Percentiles rank a stretch among this genome's conserved stretches.
phyloP scores from a whole-genome alignment of 169 alveolate genomes.

The Eimeria maxima region DNA sequence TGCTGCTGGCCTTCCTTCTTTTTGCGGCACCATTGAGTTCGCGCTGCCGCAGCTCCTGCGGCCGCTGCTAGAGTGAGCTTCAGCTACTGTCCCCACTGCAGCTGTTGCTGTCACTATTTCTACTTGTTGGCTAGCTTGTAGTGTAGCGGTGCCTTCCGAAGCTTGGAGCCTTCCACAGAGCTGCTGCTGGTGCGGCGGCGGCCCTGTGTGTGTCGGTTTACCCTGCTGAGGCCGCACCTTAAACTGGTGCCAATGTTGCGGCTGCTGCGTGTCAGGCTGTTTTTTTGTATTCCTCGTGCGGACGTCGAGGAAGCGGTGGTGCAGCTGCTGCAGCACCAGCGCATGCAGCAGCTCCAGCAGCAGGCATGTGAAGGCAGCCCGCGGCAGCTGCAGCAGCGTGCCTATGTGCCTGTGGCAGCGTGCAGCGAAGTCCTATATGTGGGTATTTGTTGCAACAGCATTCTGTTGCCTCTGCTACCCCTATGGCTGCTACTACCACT shows the following conservation, averaged over 20 bases:
- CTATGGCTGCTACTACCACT: background rate
- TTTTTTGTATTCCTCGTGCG: constrained; percentile 28
- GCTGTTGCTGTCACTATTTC: background rate
- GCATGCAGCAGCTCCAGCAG: background rate
- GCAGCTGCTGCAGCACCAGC: constrained; percentile 40
- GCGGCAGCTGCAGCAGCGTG: background rate
- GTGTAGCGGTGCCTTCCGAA: background rate
- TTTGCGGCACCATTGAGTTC: constrained; percentile 2
- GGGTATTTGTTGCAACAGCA: background rate
- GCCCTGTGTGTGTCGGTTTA: background rate
- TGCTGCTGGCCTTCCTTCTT: constrained; percentile 41
- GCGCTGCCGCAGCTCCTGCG: constrained; percentile 68
- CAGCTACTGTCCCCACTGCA: background rate
- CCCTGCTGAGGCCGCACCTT: background rate
- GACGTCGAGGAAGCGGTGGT: constrained; percentile 52
- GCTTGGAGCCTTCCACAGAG: background rate
- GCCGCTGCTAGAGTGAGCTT: constrained; percentile 20
- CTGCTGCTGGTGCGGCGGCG: background rate
- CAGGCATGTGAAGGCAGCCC: background rate
- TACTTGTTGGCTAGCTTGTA: background rate
- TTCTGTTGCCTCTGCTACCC: background rate
- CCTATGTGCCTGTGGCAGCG: background rate
- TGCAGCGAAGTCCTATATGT: constrained; percentile 9
- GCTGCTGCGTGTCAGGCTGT: constrained; percentile 39
- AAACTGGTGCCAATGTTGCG: background rate